phyloP scores from a whole-genome alignment of 2,329 filamentous ascomycete species.

The Aciculosporium take region DNA sequence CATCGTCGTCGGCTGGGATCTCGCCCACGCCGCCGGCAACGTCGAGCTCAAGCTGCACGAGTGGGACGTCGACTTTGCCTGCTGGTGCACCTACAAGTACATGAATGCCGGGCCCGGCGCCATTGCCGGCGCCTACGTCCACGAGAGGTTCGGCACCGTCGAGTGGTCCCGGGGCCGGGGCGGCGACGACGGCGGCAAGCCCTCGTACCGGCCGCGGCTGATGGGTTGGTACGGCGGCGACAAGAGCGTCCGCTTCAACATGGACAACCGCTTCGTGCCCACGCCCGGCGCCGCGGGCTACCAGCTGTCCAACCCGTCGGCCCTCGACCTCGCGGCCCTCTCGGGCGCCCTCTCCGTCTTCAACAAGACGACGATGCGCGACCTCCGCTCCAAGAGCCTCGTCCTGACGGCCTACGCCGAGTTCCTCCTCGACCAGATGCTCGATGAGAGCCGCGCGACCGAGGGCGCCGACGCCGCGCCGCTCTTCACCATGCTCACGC shows the following conservation, averaged over 20 bases:
- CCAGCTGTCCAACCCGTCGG: constrained; percentile 72
- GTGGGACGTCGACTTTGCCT: constrained; percentile 84
- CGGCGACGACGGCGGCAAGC: constrained; percentile 21
- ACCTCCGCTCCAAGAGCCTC: constrained; percentile 56
- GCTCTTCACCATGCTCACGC: constrained; percentile 53
- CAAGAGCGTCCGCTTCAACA: constrained; percentile 62
- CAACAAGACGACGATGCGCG: constrained; percentile 52
- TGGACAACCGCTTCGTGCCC: constrained; percentile 69
- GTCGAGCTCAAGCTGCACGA: constrained; percentile 67
- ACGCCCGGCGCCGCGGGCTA: constrained; percentile 67
- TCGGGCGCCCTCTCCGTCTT: constrained; percentile 62
- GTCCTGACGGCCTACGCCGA: constrained; percentile 66
- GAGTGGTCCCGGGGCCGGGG: constrained; percentile 10
- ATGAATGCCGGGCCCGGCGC: constrained; percentile 73
- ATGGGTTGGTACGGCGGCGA: constrained; percentile 81
- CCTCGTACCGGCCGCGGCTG: constrained; percentile 48
- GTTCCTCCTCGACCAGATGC: constrained; percentile 39
- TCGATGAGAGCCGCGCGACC: constrained; percentile 20
- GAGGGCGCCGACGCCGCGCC: constrained; percentile 14
- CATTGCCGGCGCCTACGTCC: constrained; percentile 70
- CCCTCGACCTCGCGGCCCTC: constrained; percentile 63
- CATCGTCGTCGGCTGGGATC: constrained; percentile 72
- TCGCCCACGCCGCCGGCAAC: constrained; percentile 77
- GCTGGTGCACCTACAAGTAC: constrained; percentile 93
- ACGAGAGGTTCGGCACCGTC: constrained; percentile 55